A percentile compares a stretch with the other conserved stretches of the same genome.
Conservation (phyloP, 2,329 filamentous ascomycete species). For the Sclerotinia nivalis region DNA sequence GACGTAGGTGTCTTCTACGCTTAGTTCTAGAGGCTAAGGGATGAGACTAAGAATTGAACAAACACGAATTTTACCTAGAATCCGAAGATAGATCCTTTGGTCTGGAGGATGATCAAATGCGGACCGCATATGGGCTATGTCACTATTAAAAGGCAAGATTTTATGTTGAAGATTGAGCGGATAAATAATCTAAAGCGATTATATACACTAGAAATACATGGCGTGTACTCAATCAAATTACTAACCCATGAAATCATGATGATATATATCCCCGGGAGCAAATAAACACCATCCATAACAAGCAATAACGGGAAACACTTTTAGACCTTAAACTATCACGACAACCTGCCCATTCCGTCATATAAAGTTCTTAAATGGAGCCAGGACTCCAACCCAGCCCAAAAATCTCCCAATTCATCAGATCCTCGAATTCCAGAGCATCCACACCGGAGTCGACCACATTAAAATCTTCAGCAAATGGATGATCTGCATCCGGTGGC, state of each 20-base stretch:
- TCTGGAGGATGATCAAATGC: fast-evolving
- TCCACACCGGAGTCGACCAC: neutral
- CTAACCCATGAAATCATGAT: neutral
- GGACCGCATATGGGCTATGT: neutral
- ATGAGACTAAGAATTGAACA: no score
- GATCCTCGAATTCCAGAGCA: neutral
- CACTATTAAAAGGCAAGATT: neutral
- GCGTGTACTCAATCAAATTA: neutral
- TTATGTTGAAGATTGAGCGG: neutral
- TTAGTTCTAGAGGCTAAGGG: no score
- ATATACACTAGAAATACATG: neutral
- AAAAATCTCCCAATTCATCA: neutral
- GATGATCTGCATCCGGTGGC: neutral
- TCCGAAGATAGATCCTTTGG: neutral
- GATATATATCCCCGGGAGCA: no score
- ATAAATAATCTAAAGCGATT: no score
- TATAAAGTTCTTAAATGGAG: neutral
- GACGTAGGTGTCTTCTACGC: no score
- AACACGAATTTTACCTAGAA: neutral
- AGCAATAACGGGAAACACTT: neutral
- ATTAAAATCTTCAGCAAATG: neutral
- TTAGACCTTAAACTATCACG: neutral
- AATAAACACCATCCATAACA: fast-evolving
- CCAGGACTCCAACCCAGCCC: fast-evolving
- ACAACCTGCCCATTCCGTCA: neutral